Evolutionary conservation across 2,329 filamentous ascomycete species (phyloP).

Genomic region (Dothideomycetes sp.): DNA sequence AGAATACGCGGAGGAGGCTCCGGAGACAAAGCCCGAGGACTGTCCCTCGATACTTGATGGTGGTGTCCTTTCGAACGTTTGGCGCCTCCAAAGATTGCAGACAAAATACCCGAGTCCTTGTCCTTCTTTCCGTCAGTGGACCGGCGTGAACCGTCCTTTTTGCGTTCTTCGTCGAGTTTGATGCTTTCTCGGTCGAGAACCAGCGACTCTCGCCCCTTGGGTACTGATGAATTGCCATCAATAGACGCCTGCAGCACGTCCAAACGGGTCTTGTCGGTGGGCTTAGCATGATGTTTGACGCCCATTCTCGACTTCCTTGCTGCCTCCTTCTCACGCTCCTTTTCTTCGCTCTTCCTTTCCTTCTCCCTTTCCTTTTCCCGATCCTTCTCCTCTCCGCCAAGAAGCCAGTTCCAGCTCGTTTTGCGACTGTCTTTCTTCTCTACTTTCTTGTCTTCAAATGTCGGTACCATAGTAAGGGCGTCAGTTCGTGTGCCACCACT

Average conservation of each 20-base stretch:
- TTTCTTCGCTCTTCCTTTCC: slow-evolving; percentile 18
- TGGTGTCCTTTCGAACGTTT: slow-evolving; percentile 48
- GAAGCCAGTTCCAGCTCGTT: slow-evolving; percentile 78
- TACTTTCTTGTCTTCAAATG: slow-evolving; percentile 63
- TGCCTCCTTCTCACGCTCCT: slow-evolving; percentile 15
- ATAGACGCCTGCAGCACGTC: slow-evolving; percentile 84
- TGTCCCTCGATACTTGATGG: slow-evolving; percentile 18
- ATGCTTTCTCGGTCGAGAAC: slow-evolving; percentile 69
- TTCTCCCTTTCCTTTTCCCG: slow-evolving; percentile 43
- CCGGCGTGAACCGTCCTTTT: slow-evolving; percentile 69
- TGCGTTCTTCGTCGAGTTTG: slow-evolving; percentile 71
- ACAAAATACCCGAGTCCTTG: slow-evolving; percentile 65
- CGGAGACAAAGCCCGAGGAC: slow-evolving; percentile 66
- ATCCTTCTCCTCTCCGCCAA: slow-evolving; percentile 59
- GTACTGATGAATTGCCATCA: slow-evolving; percentile 44
- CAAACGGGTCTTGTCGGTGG: slow-evolving; percentile 67
- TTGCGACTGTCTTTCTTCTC: slow-evolving; percentile 61
- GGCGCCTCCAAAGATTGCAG: slow-evolving; percentile 80
- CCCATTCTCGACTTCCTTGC: slow-evolving; percentile 16
- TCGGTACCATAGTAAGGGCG: slow-evolving; percentile 71
- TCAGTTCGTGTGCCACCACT: slow-evolving; percentile 61
- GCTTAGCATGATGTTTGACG: slow-evolving; percentile 40
- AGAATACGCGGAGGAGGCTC: slow-evolving; percentile 66
- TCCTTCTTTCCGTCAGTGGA: slow-evolving; percentile 70
- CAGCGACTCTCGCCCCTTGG: slow-evolving; percentile 65